Evolutionary conservation across 2,329 filamentous ascomycete species (phyloP), one percentile per base, ranked within the genome.

Genomic region (Colletotrichum tamarilloi): DNA sequence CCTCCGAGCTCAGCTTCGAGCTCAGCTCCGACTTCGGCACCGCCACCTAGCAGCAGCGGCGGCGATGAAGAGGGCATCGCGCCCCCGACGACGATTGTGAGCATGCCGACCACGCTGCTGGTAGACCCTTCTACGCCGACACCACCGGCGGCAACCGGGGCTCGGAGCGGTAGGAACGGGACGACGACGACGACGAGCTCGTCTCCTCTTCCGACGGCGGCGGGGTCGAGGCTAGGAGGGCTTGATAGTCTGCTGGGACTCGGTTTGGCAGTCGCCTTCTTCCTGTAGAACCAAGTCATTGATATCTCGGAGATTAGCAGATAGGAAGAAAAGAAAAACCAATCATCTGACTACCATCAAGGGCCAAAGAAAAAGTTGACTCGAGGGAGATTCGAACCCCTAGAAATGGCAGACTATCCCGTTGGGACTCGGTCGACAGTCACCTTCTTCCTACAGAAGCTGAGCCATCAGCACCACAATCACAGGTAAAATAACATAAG

Each of bases 51-150:
- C 56, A 16, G 35, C 52, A 22, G 35, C 4, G 7, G 19, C 6
- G 12, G 63, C 35, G 63, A 24, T 2, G 63, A 62, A n/a, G 67
- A 52, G 53, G 71, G 60, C 1, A 73, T 73, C 28, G 26, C 53
- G 49, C 67, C 71, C 2, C 71, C 71, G 5, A 70, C 60, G 35
- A 73, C 26, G 14, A 12, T 57, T 5, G 16, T 73, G 16, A 70
- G 42, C 9, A 63, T 73, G 32, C 71, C 67, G 12, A 57, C 55
- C 2, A 73, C 71, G 12, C 8, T 73, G 35, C 7, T 73, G 35
- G 55, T 73, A 1, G 71, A 73, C 16, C n/a, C 71, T 2, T 56
- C 71, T 7, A 70, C 67, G 46, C 71, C 71, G 8, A 70, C 67
- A 5, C 67, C 55, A 4, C 71, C 71, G 5, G 60, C 57, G 1